Conservation (phyloP, 352 stramenopile species). For the Phytophthora podocarpi region DNA sequence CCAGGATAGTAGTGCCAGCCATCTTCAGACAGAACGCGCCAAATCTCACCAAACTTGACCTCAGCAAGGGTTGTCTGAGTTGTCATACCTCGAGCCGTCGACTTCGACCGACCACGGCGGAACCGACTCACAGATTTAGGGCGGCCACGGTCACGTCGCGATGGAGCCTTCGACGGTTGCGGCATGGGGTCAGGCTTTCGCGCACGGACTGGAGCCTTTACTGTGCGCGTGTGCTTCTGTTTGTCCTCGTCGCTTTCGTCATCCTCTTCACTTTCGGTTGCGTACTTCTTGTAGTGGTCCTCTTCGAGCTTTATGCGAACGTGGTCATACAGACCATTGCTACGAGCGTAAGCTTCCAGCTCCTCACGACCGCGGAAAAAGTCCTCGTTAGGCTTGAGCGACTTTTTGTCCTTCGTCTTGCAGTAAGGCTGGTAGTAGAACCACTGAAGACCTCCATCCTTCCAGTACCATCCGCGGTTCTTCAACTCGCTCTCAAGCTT, state of each 20-base stretch:
- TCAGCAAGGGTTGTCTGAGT: constrained; percentile 32
- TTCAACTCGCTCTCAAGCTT: constrained; percentile 65
- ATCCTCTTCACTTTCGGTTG: constrained; percentile 21
- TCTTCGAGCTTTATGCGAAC: constrained; percentile 46
- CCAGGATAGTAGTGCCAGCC: constrained; percentile 57
- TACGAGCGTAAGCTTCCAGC: constrained; percentile 53
- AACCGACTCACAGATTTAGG: constrained; percentile 18
- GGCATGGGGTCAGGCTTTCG: not conserved
- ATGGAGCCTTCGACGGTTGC: not conserved
- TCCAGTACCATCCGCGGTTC: constrained; percentile 73
- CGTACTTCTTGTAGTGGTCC: constrained; percentile 34
- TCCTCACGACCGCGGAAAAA: constrained; percentile 53
- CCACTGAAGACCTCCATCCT: constrained; percentile 38
- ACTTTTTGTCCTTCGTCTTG: constrained; percentile 27
- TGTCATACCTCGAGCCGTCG: constrained; percentile 20
- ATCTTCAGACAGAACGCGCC: constrained; percentile 46
- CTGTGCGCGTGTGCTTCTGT: not conserved
- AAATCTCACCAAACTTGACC: constrained; percentile 75
- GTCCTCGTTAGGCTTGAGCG: constrained; percentile 40
- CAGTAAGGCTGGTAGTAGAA: constrained; percentile 66
- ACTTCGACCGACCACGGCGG: constrained; percentile 31
- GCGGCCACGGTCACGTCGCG: not conserved
- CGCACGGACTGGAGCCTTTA: not conserved
- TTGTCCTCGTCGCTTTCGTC: constrained; percentile 14
- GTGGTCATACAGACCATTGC: constrained; percentile 42